Evolutionary conservation across 345 rosid species (phyloP).

Genomic region (Geranium brycei): DNA sequence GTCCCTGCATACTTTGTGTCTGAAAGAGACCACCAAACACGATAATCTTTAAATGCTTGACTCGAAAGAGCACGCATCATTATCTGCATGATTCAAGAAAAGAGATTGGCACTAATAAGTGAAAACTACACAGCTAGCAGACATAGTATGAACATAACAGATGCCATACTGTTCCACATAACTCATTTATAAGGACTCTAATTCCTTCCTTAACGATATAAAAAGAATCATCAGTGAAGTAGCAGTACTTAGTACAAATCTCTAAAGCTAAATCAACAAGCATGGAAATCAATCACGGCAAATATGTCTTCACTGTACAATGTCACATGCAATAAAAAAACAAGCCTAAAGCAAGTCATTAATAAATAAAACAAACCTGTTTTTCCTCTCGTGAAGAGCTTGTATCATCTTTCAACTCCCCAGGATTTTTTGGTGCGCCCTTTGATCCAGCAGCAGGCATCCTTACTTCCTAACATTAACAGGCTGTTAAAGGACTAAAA

Average conservation of each 20-base stretch:
- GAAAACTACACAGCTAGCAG: neutral
- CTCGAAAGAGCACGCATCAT: constrained; percentile 66
- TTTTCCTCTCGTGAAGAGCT: constrained; percentile 79
- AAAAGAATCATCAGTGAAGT: neutral
- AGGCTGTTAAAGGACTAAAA: constrained; percentile 11
- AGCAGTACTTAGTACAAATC: neutral
- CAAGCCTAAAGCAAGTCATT: neutral
- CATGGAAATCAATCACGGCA: neutral
- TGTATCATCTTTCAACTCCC: constrained; percentile 77
- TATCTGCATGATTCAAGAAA: constrained; percentile 33
- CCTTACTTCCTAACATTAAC: constrained; percentile 70
- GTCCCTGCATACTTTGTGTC: constrained; percentile 97
- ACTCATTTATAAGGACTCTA: neutral
- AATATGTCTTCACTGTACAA: too few species aligned
- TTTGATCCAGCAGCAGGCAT: constrained; percentile 96
- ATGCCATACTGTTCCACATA: neutral
- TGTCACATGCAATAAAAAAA: too few species aligned
- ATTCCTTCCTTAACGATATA: neutral
- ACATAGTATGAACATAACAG: neutral
- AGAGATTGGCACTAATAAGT: neutral
- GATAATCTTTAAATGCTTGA: constrained; percentile 63
- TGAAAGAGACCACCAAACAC: constrained; percentile 93
- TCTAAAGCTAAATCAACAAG: neutral
- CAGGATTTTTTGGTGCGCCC: constrained; percentile 55
- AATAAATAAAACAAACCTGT: constrained; percentile 32